Evolutionary conservation across 2,329 filamentous ascomycete species (phyloP), one percentile per base, ranked within the genome.

Genomic region (Fusarium heterosporum): DNA sequence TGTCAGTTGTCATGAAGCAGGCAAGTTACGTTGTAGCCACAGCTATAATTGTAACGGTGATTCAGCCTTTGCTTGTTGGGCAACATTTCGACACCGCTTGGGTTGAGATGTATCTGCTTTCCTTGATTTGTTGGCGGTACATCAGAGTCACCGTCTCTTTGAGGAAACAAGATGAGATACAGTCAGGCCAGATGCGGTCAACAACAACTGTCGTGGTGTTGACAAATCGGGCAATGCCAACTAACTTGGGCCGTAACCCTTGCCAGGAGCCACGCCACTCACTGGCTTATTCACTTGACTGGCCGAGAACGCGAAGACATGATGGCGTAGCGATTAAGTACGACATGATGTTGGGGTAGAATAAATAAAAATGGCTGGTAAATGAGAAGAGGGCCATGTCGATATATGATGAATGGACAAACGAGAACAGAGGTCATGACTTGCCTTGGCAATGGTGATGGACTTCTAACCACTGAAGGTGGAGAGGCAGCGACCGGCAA

Each of bases 221-320:
- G 61, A 69, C 68, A 69, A 72, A 67, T 70, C 55, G 69, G 70
- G 60, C 56, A 59, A 69, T 69, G 70, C 68, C 70, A 72, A 53
- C 66, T 69, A 59, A 59, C 60, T 64, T 52, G 50, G 65, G 61
- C 60, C 54, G 56, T 62, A 59, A 67, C 59, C 68, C 62, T 71
- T 70, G 60, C 61, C 49, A 52, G 40, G 45, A 66, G 66, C 68
- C 70, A 70, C 70, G 69, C 70, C 68, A 71, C 66, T 56, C 61
- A 47, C 32, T 51, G 40, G 48, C 65, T 62, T 51, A 55, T 53
- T 69, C 65, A 55, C 66, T 68, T 69, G 65, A 68, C 64, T 67
- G 59, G 50, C 11, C 29, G 55, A 65, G 60, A 61, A 65, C 51
- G 52, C 64, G 55, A 68, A 54, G 52, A 66, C 48, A 62, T 50